Evolutionary conservation across 768 basidiomycete genomes (phyloP), one percentile per base, ranked within the genome.

Genomic region (Polyporus arcularius): DNA sequence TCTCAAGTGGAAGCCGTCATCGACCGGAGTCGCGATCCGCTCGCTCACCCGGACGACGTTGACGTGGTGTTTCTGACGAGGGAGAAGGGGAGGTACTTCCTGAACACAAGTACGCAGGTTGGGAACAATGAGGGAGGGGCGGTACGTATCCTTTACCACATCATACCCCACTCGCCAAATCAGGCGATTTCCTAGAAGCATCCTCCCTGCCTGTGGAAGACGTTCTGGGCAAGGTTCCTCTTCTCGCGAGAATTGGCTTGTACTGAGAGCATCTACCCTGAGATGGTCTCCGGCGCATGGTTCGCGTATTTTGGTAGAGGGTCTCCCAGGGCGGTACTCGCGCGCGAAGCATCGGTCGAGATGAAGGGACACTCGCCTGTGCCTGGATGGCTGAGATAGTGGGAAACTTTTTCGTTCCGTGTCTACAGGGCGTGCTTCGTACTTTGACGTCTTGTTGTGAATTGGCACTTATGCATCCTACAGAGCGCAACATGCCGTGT

Each of bases 91-190:
- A 78, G 92, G 40, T 85, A 88, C 65, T 93, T 82, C 66, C 67
- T 96, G 7, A 92, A 90, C 64, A 92, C 88, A 3, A 82, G 91
- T 4, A 98, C 96, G 3, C 95, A 98, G 69, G 78, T 98, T 6
- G 96, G 97, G 4, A 94, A 96, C 61, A 89, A 88, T 52, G 97
- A 98, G 73, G 96, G 92, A 11, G 94, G 78, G 57, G 94, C 94
- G n/a, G 95, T 94, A 70, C 70, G 92, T 82, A 28, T 4, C 40
- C 31, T 32, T 30, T 31, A 40, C 16, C 16, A 31, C 6, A 54
- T 35, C 11, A 26, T 26, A 26, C 21, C 21, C 35, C 35, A 35
- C 35, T 35, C 11, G 11, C 40, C 40, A 41, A 11, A 11, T 41
- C 46, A 10, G 46, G 10, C 9, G 46, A 35, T 35, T 35, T 35